Evolutionary conservation across 768 basidiomycete species (phyloP), one percentile per base, ranked within the genome.

Genomic region (Ramaria rubella): DNA sequence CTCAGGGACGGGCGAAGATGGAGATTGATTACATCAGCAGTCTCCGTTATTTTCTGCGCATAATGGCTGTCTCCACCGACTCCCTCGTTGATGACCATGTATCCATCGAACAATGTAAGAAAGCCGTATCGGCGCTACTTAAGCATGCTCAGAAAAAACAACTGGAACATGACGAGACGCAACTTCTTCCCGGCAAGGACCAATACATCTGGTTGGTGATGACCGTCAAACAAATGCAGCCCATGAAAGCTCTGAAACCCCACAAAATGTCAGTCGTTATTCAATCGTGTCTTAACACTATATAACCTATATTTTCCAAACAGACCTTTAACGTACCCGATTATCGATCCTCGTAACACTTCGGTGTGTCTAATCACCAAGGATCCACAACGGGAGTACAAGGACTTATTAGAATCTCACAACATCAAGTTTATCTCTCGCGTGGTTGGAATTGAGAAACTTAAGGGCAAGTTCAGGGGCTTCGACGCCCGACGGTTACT

Each of bases 341-440:
- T 91, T 59, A 81, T 90, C 65, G 94, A 90, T 75, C 95, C 87
- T 12, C 83, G 88, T 50, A 83, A 79, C 14, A 83, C 82, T 5
- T 71, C 87, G 9, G 78, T 99, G 50, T 97, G 94, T 70, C 77
- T 99, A 50, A 87, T 99, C 70, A 88, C 88, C 50, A 98, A 97
- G 72, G 91, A 95, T 68, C 95, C 95, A 1, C 95, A 98, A 64
- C 77, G 95, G 44, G 80, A 92, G 67, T 99, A 97, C 78, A 99
- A 99, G 70, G 91, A 95, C 67, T 84, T 96, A 11, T 76, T 99
- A 7, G 85, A 83, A 46, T 71, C 73, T 49, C 75, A 89, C 44
- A 78, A 82, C 49, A 83, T 99, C 75, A 87, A 86, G 63, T 99
- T 97, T 62, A 86, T 99, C 66, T 85, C 82, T 26, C 78, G 94